phyloP scores from a whole-genome alignment of 805 yeast genomes.

The Candida succiphila region DNA sequence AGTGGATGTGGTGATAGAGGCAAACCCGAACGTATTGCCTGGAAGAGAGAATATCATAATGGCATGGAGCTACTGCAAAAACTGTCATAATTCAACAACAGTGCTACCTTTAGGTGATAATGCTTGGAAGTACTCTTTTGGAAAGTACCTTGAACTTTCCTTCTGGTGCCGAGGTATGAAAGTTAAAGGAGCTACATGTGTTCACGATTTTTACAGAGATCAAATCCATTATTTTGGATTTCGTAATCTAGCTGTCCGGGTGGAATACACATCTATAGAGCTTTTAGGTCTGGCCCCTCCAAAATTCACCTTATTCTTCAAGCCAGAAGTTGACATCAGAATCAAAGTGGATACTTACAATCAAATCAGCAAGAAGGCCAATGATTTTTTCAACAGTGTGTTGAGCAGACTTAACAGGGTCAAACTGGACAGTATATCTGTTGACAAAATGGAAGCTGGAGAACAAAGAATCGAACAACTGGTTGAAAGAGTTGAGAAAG shows the following conservation, averaged over 20 bases:
- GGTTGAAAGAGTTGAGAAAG: conserved; percentile 39
- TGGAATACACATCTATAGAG: conserved; percentile 70
- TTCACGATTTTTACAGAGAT: conserved; percentile 72
- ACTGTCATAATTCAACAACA: conserved; percentile 68
- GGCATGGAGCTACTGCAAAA: conserved; percentile 88
- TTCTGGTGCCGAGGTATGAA: conserved; percentile 65
- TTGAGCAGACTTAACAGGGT: conserved; percentile 61
- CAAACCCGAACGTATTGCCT: conserved; percentile 42
- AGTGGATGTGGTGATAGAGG: conserved; percentile 67
- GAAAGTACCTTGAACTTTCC: conserved; percentile 79
- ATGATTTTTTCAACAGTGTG: conserved; percentile 64
- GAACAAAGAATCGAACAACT: conserved; percentile 46
- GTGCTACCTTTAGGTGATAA: conserved; percentile 74
- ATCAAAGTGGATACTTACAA: conserved; percentile 56
- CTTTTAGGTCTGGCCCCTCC: conserved; percentile 78
- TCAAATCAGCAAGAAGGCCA: conserved; percentile 41
- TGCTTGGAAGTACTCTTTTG: conserved; percentile 87
- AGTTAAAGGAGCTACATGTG: conserved; percentile 52
- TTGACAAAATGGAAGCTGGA: conserved; percentile 66
- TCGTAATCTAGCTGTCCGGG: conserved; percentile 65
- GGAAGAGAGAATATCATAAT: conserved; percentile 60
- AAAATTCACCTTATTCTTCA: conserved; percentile 57
- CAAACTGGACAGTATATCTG: conserved; percentile 65
- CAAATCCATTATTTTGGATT: conserved; percentile 80
- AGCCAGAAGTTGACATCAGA: conserved; percentile 57